Percentiles rank a stretch among this genome's conserved stretches.
phyloP scores from a whole-genome alignment of 805 yeast species.

The Lachancea quebecensis region DNA sequence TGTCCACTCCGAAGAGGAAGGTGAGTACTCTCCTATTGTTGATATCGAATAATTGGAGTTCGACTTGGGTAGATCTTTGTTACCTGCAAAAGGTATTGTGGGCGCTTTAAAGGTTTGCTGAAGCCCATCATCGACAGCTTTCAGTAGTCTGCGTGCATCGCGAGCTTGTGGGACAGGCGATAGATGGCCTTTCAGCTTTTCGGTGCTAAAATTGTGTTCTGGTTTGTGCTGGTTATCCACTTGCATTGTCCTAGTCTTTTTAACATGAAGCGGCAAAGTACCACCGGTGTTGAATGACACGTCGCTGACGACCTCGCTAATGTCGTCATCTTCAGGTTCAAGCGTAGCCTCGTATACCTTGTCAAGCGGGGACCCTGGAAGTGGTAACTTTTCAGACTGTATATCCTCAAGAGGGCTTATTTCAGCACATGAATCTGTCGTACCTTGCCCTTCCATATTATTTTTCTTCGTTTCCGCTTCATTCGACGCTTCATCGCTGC shows the following conservation, averaged over 20 bases:
- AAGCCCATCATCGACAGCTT: conserved; percentile 16
- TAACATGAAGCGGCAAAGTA: conserved; percentile 24
- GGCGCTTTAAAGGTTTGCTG: conserved; percentile 26
- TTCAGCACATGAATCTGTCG: too few species aligned
- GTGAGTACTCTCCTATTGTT: conserved; percentile 40
- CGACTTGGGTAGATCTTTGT: conserved; percentile 23
- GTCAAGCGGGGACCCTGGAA: conserved; percentile 15
- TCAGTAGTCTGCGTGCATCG: background rate
- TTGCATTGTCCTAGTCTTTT: conserved; percentile 12
- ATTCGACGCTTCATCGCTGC: conserved; percentile 12
- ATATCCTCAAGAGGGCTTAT: too few species aligned
- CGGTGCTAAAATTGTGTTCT: background rate
- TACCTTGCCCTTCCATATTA: conserved; percentile 10
- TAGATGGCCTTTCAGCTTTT: background rate
- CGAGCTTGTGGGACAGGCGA: background rate
- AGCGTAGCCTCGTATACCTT: conserved; percentile 35
- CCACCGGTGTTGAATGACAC: conserved; percentile 29
- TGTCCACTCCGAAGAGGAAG: conserved; percentile 39
- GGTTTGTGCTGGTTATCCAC: conserved; percentile 4
- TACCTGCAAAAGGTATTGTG: conserved; percentile 21
- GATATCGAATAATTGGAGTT: conserved; percentile 34
- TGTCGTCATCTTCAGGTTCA: conserved; percentile 21
- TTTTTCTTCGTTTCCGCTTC: conserved; percentile 20
- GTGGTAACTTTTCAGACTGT: too few species aligned
- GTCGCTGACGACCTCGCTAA: conserved; percentile 29